A percentile compares a stretch with the other conserved stretches of the same genome.
These are phyloP conservation scores for Hypericum androsaemum DNA, from an alignment of 345 rosid genomes.

Conservation along the genomic window DNA sequence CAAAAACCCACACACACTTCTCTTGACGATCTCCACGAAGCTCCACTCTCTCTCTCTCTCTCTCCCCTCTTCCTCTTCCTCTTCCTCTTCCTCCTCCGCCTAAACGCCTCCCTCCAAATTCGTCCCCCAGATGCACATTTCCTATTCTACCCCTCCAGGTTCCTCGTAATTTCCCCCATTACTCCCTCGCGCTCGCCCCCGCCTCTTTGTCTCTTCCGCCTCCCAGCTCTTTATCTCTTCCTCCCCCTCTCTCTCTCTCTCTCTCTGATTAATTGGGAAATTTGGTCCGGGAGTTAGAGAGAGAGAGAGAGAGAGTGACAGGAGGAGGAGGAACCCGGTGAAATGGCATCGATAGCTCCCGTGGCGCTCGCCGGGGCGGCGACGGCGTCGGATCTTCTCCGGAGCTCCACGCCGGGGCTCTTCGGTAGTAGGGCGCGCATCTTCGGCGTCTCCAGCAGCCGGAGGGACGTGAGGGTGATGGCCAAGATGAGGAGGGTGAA, in stretches of 20 bases:
- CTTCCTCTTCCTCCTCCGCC: too few relatives aligned
- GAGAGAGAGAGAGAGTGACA: too few relatives aligned
- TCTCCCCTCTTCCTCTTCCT: neutral
- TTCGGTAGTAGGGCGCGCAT: constrained; percentile 27
- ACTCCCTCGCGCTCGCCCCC: neutral
- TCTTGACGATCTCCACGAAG: constrained; percentile 30
- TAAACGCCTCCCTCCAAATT: too few relatives aligned
- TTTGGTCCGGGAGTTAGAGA: too few relatives aligned
- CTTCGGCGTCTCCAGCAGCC: constrained; percentile 11
- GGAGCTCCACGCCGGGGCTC: constrained; percentile 35
- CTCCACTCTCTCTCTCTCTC: constrained; percentile 8
- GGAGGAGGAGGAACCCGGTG: neutral
- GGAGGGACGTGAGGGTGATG: constrained; percentile 26
- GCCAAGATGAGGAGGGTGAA: constrained; percentile 33
- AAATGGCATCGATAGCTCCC: constrained; percentile 55
- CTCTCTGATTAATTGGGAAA: too few relatives aligned
- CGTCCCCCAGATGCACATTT: too few relatives aligned
- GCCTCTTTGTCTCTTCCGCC: too few relatives aligned
- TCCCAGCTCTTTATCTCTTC: too few relatives aligned
- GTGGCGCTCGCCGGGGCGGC: constrained; percentile 35
- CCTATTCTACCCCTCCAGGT: neutral
- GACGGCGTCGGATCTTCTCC: constrained; percentile 74
- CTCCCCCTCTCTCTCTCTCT: too few relatives aligned
- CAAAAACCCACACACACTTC: neutral
- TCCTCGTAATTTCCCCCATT: neutral